phyloP scores from a whole-genome alignment of 1,139 yeast species.

The Magnusiomyces ingens region DNA sequence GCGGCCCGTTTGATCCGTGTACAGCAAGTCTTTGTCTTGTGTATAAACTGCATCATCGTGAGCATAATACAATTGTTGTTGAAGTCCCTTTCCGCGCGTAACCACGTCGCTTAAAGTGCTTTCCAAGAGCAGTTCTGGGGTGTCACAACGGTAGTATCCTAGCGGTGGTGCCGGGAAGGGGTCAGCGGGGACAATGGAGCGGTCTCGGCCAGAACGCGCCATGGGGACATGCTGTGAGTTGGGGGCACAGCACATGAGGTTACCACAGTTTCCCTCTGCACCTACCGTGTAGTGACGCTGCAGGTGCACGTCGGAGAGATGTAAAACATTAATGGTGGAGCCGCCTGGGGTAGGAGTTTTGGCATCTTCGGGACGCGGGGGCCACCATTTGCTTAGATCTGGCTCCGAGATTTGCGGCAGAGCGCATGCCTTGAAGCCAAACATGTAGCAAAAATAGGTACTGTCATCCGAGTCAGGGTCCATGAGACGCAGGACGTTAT shows the following conservation, averaged over 20 bases:
- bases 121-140: conserved; percentile 50
- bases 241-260: conserved; percentile 45
- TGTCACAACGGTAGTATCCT: conserved; percentile 58
- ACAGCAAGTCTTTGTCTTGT: neutral
- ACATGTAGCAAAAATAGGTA: conserved; percentile 47
- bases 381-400: conserved; percentile 41
- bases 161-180: conserved; percentile 49
- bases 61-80: neutral
- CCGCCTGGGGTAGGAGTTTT: conserved; percentile 33
- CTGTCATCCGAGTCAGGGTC: conserved; percentile 41
- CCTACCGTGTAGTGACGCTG: conserved; percentile 52
- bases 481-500: conserved; percentile 41
- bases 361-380: conserved; percentile 34
- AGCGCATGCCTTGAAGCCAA: conserved; percentile 38
- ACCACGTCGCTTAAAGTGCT: conserved; percentile 46
- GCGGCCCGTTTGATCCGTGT: neutral
- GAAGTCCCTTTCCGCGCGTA: conserved; percentile 15
- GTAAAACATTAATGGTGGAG: conserved; percentile 54
- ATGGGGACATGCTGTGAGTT: conserved; percentile 33
- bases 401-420: conserved; percentile 41
- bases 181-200: conserved; percentile 21
- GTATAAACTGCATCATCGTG: conserved; percentile 6
- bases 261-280: conserved; percentile 54
- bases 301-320: conserved; percentile 58
- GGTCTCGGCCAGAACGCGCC: conserved; percentile 28